These are phyloP conservation scores for Fraxinus sp. DNA, from an alignment of 305 asterid genomes.

Conservation along the genomic window DNA sequence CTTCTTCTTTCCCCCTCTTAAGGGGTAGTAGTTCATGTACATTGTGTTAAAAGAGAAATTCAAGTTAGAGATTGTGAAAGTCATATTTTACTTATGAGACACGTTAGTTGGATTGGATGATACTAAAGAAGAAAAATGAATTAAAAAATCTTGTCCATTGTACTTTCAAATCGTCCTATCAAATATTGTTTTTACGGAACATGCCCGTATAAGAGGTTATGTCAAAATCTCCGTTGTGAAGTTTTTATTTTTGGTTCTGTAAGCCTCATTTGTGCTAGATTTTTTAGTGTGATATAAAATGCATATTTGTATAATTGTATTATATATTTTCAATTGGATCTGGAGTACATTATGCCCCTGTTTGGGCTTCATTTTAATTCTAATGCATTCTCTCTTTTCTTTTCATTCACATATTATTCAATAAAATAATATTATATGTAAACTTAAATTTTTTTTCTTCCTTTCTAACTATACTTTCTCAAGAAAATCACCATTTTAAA, in stretches of 20 bases:
- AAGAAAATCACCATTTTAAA: too few species aligned
- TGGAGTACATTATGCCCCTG: neutral
- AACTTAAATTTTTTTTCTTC: too few species aligned
- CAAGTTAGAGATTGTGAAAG: conserved; percentile 31
- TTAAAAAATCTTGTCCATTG: neutral
- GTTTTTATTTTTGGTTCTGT: conserved; percentile 5
- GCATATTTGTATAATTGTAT: conserved; percentile 22
- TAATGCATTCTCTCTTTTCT: too few species aligned
- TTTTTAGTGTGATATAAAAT: conserved; percentile 18
- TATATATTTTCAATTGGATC: conserved; percentile 24
- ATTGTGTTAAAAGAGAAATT: conserved; percentile 34
- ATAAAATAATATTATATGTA: too few species aligned
- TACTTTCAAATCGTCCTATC: neutral
- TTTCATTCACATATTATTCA: neutral
- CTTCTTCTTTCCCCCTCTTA: conserved; percentile 26
- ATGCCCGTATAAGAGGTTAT: conserved; percentile 19
- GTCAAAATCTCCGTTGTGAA: conserved; percentile 20
- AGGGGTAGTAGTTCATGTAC: conserved; percentile 45
- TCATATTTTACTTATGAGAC: conserved; percentile 43
- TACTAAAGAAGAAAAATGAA: neutral
- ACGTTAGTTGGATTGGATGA: neutral
- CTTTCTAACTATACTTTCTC: neutral
- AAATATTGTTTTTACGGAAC: neutral
- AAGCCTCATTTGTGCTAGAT: conserved; percentile 2
- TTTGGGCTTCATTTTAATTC: too few species aligned